Evolutionary conservation across 2,329 filamentous ascomycete species (phyloP).

Genomic region (Ophiobolus disseminans): DNA sequence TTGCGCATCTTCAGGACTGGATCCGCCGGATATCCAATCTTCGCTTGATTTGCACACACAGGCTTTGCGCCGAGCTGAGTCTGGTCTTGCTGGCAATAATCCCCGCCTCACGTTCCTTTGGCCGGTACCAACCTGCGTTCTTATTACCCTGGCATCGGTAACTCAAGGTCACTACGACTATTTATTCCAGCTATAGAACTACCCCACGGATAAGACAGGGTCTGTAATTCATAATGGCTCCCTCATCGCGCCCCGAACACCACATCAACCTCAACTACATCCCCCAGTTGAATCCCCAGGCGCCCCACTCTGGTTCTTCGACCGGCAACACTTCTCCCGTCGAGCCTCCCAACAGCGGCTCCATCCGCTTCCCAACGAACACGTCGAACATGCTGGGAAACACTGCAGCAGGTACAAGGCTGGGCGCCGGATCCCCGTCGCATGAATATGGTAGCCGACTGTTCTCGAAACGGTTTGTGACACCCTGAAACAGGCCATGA

Average conservation of each 20-base stretch:
- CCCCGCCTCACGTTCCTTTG: slow-evolving; percentile 51
- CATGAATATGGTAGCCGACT: slow-evolving; percentile 82
- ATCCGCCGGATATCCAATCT: slow-evolving; percentile 23
- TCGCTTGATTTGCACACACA: slow-evolving; percentile 29
- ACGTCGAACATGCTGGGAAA: slow-evolving; percentile 62
- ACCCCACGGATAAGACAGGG: slow-evolving; percentile 33
- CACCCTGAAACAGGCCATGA: slow-evolving; percentile 38
- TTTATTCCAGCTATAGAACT: slow-evolving; percentile 35
- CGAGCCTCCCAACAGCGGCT: slow-evolving; percentile 70
- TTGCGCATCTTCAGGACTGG: slow-evolving; percentile 36
- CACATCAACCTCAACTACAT: slow-evolving; percentile 86
- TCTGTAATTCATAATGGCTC: slow-evolving; percentile 91
- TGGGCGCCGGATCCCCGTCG: slow-evolving; percentile 94
- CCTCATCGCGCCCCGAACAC: slow-evolving; percentile 75
- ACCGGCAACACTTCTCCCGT: slow-evolving; percentile 81
- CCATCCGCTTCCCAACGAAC: slow-evolving; percentile 75
- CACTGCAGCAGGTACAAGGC: slow-evolving; percentile 66
- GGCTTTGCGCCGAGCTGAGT: slow-evolving; percentile 34
- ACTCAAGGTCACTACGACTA: slow-evolving; percentile 42
- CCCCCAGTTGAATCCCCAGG: slow-evolving; percentile 69
- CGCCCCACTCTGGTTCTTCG: slow-evolving; percentile 78
- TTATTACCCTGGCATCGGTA: slow-evolving; percentile 49
- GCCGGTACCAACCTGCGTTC: slow-evolving; percentile 49
- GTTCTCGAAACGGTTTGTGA: slow-evolving; percentile 87
- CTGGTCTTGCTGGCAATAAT: slow-evolving; percentile 43